Evolutionary conservation across 805 yeast species (phyloP).

Genomic region (Saccharomycopsis guyanensis): DNA sequence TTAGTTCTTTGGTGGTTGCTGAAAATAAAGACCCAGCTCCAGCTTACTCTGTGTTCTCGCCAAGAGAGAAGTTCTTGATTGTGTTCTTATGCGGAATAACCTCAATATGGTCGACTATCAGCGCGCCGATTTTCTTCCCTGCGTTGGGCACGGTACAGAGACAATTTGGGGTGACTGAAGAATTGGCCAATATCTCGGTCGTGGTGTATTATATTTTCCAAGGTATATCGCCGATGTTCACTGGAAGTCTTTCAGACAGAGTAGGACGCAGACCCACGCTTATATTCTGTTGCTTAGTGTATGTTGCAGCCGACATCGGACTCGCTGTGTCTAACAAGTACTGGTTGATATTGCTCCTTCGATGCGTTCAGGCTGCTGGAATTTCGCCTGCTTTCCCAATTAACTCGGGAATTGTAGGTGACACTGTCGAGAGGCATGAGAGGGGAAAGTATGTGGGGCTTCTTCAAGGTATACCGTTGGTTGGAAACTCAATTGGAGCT

Average conservation of each 20-base stretch:
- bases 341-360: conserved; percentile 50
- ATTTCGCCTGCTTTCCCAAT: conserved; percentile 70
- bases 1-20: no score
- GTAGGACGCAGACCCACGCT: conserved; percentile 63
- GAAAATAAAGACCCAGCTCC: no score
- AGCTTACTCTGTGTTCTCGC: conserved; percentile 40
- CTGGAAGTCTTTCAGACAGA: conserved; percentile 50
- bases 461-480: conserved; percentile 53
- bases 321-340: conserved; percentile 51
- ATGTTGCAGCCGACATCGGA: conserved; percentile 57
- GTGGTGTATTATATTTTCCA: conserved; percentile 72
- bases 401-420: conserved; percentile 55
- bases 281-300: conserved; percentile 41
- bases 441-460: conserved; percentile 68
- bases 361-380: conserved; percentile 71
- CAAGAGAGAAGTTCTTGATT: conserved; percentile 34
- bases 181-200: conserved; percentile 59
- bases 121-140: conserved; percentile 76
- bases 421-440: conserved; percentile 52
- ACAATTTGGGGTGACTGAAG: conserved; percentile 48
- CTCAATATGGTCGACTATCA: conserved; percentile 61
- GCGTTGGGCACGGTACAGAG: conserved; percentile 52
- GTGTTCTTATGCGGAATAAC: conserved; percentile 35
- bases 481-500: conserved; percentile 77
- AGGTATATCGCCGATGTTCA: conserved; percentile 53